phyloP scores from a whole-genome alignment of 2,329 filamentous ascomycete genomes.

The Trichoderma simmonsii region DNA sequence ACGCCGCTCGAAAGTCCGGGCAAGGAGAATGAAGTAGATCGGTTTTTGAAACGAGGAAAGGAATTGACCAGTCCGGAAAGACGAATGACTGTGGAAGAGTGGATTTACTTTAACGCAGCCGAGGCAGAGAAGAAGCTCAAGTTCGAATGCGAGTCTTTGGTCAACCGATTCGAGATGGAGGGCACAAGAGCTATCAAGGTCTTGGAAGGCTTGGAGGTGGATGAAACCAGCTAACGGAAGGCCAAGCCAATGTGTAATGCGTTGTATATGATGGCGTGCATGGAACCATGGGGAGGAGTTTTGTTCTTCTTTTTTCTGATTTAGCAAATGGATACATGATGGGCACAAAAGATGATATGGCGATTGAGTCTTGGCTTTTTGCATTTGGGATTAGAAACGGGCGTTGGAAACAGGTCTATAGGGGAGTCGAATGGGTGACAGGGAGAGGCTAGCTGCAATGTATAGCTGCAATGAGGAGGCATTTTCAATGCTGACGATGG shows the following conservation, averaged over 20 bases:
- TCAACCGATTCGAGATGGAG: constrained; percentile 79
- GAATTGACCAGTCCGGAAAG: constrained; percentile 74
- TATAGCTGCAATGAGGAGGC: background rate
- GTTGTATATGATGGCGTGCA: constrained; percentile 12
- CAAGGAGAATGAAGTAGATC: constrained; percentile 51
- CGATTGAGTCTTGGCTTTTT: background rate
- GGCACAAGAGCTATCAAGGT: constrained; percentile 73
- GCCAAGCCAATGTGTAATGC: background rate
- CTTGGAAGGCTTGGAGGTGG: constrained; percentile 68
- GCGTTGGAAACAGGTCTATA: background rate
- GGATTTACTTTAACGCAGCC: constrained; percentile 79
- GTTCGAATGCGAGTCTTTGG: constrained; percentile 77
- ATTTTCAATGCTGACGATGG: background rate
- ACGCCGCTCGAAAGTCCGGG: constrained; percentile 40
- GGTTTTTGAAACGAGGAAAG: constrained; percentile 52
- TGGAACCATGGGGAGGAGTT: background rate
- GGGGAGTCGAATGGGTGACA: background rate
- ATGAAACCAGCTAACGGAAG: constrained; percentile 30
- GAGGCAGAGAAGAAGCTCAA: constrained; percentile 77
- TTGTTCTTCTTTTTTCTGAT: constrained; percentile 1
- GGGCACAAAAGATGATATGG: background rate
- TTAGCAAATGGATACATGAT: constrained; percentile 4
- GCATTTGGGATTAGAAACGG: background rate
- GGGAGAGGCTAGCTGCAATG: background rate
- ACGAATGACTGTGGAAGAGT: constrained; percentile 89